Evolutionary conservation across 2,329 filamentous ascomycete species (phyloP).

Genomic region (Verticillium dahliae): DNA sequence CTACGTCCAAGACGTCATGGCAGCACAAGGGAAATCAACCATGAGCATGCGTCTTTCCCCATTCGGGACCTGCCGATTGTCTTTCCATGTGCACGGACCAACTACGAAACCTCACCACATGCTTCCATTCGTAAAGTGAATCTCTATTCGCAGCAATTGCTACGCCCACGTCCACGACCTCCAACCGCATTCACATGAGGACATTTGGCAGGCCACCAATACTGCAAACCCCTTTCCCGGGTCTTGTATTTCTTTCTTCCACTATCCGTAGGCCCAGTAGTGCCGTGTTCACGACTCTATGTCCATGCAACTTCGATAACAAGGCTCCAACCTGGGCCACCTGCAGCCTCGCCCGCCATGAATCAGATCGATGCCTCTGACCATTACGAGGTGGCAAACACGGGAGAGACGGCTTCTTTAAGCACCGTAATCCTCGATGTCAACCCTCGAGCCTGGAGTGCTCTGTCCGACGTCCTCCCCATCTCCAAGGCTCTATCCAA

Average conservation of each 20-base stretch:
- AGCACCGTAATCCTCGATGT: conserved; percentile 91
- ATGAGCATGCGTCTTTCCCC: not conserved
- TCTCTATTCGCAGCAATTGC: not conserved
- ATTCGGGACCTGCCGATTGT: not conserved
- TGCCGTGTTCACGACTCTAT: not conserved
- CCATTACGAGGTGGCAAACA: conserved; percentile 50
- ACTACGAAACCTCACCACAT: not conserved
- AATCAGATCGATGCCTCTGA: conserved; percentile 51
- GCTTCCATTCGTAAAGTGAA: not conserved
- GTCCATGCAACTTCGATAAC: not conserved
- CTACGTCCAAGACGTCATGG: not conserved
- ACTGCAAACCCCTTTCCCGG: not conserved
- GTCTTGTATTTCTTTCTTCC: no score
- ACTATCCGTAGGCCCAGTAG: no score
- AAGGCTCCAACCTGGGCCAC: not conserved
- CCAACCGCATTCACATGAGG: not conserved
- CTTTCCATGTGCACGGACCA: not conserved
- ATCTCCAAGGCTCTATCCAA: conserved; percentile 80
- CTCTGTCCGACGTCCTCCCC: conserved; percentile 66
- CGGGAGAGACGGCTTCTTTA: conserved; percentile 66
- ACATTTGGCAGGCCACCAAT: not conserved
- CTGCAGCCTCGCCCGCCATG: conserved; percentile 31
- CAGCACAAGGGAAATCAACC: not conserved
- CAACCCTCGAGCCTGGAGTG: conserved; percentile 89
- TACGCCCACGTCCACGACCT: not conserved